Base-by-base conservation (phyloP, 495 filamentous ascomycete species). In the Chaetomidium leptoderma region DNA sequence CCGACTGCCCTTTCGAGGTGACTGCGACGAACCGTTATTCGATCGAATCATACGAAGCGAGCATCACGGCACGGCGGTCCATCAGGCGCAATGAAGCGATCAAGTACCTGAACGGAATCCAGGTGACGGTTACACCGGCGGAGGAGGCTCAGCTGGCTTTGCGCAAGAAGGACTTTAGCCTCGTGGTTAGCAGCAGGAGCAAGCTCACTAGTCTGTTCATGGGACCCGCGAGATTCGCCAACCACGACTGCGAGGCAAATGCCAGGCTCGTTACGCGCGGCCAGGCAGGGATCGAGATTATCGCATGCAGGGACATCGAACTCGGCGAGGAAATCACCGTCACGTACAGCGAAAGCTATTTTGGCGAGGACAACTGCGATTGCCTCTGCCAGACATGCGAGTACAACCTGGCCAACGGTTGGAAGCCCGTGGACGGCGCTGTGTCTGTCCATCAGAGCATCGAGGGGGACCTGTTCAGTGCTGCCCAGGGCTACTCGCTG, bases 221-320 rank as follows among this genome's bases (percentile, higher is more conserved):
- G 63, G 93, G 93, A 2, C 93, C 93, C 19, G 93, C 95, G 39
- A 85, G 93, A 35, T 97, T 99, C 65, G 89, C 92, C 19, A 99
- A 99, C 64, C 93, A 99, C 70, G 93, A 99, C 71, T 99, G 93
- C 70, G 82, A 88, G 61, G 90, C 95, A 26, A 99, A 97, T 76
- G 91, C 91, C 4, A 79, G 84, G 64, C 77, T 99, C 56, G 83
- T 87, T 59, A 96, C 90, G 17, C 83, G 81, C 29, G 89, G 90
- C 27, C 82, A 84, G 35, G 86, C 91, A 61, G 90, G 91, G 32
- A 96, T 99, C 76, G 85, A 91, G 65, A 86, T 99, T 37, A 77
- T 91, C 44, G 86, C 93, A 6, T 78, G 81, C 21, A 83, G 84
- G 55, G 78, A 95, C 59, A 96, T 99, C 29, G 80, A 87, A 24